These are phyloP conservation scores for Salix brachista DNA, from an alignment of 345 rosid genomes.

Conservation along the genomic window DNA sequence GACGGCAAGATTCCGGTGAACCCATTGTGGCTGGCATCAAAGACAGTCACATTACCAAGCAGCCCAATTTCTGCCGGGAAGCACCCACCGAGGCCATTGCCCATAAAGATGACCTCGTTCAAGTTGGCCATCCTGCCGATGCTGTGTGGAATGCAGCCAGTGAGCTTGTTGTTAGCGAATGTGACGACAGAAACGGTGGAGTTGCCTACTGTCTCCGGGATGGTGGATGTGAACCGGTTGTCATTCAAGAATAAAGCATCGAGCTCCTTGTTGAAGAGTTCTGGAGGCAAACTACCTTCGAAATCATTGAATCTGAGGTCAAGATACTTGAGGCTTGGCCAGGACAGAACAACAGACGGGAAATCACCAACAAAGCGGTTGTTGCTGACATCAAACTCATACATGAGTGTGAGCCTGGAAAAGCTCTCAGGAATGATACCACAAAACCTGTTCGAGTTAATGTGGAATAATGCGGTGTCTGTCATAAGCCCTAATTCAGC, in stretches of 20 bases:
- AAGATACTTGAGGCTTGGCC: conserved; percentile 52
- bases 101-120: conserved; percentile 51
- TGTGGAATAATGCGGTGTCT: conserved; percentile 57
- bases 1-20: conserved; percentile 48
- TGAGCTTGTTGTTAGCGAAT: conserved; percentile 64
- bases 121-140: conserved; percentile 62
- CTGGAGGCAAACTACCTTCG: conserved; percentile 60
- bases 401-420: conserved; percentile 43
- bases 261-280: conserved; percentile 42
- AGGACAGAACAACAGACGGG: conserved; percentile 46
- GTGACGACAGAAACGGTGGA: conserved; percentile 54
- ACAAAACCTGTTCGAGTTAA: conserved; percentile 75
- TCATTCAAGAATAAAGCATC: conserved; percentile 76
- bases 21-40: conserved; percentile 52
- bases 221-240: conserved; percentile 58
- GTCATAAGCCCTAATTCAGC: conserved; percentile 60
- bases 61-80: conserved; percentile 61
- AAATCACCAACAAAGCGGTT: conserved; percentile 77
- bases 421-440: conserved; percentile 68
- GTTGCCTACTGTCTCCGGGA: conserved; percentile 64
- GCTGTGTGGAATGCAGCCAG: conserved; percentile 63
- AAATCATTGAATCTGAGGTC: conserved; percentile 72
- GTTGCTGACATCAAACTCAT: conserved; percentile 81
- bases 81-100: conserved; percentile 64
- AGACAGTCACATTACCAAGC: conserved; percentile 44